Conservation (phyloP, 345 rosid species). For the Eucalyptus erythrocorys region DNA sequence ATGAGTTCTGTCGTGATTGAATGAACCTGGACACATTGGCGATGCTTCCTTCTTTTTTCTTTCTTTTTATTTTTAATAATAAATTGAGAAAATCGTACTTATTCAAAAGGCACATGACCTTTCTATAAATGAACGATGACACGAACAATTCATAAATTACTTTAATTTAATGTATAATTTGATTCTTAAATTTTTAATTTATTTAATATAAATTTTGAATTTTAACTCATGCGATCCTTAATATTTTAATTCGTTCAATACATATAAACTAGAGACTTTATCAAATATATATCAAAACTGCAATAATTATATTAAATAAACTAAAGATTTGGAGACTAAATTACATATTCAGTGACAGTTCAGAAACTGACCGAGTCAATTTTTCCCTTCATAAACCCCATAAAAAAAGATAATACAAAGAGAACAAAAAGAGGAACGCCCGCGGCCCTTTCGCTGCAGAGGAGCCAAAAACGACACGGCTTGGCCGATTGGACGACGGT, state of each 20-base stretch:
- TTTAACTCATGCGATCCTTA: rapidly evolving
- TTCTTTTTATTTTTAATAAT: background rate
- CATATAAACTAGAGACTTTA: rapidly evolving
- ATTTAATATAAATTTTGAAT: rapidly evolving
- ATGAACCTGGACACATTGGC: background rate
- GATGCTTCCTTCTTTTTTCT: background rate
- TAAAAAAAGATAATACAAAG: background rate
- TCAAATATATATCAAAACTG: rapidly evolving
- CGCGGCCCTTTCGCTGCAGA: background rate
- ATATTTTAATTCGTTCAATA: rapidly evolving
- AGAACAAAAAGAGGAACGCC: background rate
- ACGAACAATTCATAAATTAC: rapidly evolving
- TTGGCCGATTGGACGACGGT: background rate
- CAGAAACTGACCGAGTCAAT: too few relatives aligned
- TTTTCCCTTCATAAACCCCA: background rate
- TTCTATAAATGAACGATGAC: rapidly evolving
- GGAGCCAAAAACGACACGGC: background rate
- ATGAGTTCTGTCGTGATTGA: background rate
- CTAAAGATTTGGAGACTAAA: too few relatives aligned
- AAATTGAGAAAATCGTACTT: background rate
- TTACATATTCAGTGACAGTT: too few relatives aligned
- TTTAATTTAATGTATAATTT: too few relatives aligned
- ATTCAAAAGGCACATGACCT: background rate
- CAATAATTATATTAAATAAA: too few relatives aligned
- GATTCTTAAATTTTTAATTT: too few relatives aligned